These are phyloP conservation scores for Citropsis articulata DNA, from an alignment of 345 rosid genomes.

Conservation along the genomic window DNA sequence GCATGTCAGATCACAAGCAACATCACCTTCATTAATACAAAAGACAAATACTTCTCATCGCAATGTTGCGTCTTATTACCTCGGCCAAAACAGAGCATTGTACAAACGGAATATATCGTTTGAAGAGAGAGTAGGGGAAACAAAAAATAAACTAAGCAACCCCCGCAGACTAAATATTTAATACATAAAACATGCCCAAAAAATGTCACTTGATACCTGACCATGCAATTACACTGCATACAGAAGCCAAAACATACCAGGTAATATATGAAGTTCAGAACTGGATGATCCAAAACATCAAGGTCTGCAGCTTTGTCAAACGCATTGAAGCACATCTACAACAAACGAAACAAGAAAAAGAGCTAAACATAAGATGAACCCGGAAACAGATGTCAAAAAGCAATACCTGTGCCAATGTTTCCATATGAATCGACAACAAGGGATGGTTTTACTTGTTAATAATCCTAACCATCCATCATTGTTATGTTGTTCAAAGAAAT, in stretches of 20 bases:
- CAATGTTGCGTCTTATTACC: background rate
- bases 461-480: background rate
- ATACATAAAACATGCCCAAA: background rate
- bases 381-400: background rate
- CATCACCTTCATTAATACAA: background rate
- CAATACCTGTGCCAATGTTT: background rate
- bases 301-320: conserved; percentile 76
- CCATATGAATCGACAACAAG: background rate
- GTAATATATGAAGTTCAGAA: conserved; percentile 80
- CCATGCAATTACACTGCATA: background rate
- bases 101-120: background rate
- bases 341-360: conserved; percentile 5
- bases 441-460: background rate
- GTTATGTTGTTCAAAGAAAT: background rate
- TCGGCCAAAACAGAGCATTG: background rate
- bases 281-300: conserved; percentile 79
- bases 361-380: conserved; percentile 5
- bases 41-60: background rate
- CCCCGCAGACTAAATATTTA: background rate
- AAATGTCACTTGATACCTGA: background rate
- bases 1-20: background rate
- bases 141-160: background rate
- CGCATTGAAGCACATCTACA: conserved; percentile 80
- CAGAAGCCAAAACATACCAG: conserved; percentile 44
- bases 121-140: background rate